These are phyloP conservation scores for Tilletia caries DNA, from an alignment of 1,284 basidiomycete species.

Conservation along the genomic window DNA sequence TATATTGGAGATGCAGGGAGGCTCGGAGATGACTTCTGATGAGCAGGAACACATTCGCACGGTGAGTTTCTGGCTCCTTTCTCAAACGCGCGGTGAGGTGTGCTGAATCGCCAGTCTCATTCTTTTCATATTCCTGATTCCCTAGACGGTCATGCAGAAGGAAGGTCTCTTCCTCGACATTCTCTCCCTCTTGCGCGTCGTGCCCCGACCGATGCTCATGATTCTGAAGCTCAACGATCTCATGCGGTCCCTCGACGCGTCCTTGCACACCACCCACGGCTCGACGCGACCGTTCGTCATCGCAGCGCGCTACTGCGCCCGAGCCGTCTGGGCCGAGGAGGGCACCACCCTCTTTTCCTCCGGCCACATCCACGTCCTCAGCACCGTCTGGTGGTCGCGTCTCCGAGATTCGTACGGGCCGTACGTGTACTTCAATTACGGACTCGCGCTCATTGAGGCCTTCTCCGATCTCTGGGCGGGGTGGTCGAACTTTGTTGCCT, in stretches of 20 bases:
- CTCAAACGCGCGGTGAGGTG: not conserved
- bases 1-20: constrained; percentile 43
- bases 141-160: constrained; percentile 48
- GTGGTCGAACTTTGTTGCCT: not conserved
- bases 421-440: constrained; percentile 42
- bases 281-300: constrained; percentile 67
- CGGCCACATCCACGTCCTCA: constrained; percentile 17
- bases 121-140: not conserved
- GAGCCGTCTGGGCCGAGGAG: constrained; percentile 79
- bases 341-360: constrained; percentile 36
- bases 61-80: constrained; percentile 16
- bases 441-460: constrained; percentile 44
- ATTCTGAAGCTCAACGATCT: constrained; percentile 53
- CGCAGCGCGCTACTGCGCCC: constrained; percentile 82
- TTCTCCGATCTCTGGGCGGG: constrained; percentile 27
- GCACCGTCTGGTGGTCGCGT: not conserved
- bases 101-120: too few relatives aligned
- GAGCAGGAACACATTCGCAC: constrained; percentile 51
- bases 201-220: constrained; percentile 52
- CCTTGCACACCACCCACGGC: constrained; percentile 61
- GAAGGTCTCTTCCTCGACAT: constrained; percentile 49
- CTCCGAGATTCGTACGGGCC: not conserved
- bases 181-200: constrained; percentile 43
- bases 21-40: constrained; percentile 35
- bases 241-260: constrained; percentile 60